Conservation (phyloP, 768 basidiomycete species). For the Rhodotorula paludigena region DNA sequence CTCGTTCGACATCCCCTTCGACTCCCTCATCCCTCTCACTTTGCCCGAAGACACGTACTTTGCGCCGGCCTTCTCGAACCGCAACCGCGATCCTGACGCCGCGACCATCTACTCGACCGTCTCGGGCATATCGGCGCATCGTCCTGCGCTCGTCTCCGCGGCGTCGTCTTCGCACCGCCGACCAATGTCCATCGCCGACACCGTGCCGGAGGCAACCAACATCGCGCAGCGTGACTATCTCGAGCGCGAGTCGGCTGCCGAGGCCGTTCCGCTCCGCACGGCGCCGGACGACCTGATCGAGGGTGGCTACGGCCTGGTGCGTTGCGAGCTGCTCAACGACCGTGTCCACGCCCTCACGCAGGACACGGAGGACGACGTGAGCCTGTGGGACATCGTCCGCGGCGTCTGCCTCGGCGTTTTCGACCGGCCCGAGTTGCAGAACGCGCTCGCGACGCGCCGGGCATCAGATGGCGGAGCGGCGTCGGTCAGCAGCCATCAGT, state of each 20-base stretch:
- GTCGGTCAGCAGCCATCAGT: neutral
- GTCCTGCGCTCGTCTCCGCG: constrained; percentile 3
- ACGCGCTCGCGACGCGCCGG: constrained; percentile 41
- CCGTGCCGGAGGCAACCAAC: constrained; percentile 19
- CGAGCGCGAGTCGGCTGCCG: constrained; percentile 70
- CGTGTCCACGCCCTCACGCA: constrained; percentile 82
- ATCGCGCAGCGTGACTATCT: constrained; percentile 46
- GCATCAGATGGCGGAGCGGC: constrained; percentile 6
- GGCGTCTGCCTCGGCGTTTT: constrained; percentile 71
- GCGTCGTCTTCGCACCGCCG: constrained; percentile 17
- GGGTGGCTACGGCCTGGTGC: constrained; percentile 71
- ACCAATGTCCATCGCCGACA: constrained; percentile 18
- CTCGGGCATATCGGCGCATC: constrained; percentile 22
- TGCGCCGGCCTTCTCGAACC: constrained; percentile 30
- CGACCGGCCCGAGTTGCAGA: constrained; percentile 60
- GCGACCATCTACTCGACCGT: constrained; percentile 37
- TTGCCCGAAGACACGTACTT: constrained; percentile 38
- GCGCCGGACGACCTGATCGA: constrained; percentile 65
- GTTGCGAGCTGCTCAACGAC: constrained; percentile 77
- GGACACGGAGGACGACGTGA: constrained; percentile 79
- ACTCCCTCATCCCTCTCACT: constrained; percentile 47
- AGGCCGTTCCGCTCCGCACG: constrained; percentile 57
- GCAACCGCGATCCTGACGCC: constrained; percentile 31
- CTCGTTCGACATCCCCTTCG: constrained; percentile 41
- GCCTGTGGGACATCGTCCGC: constrained; percentile 85